These are phyloP conservation scores for Sphaerobolus stellatus DNA, from an alignment of 1,284 basidiomycete genomes.

Conservation along the genomic window DNA sequence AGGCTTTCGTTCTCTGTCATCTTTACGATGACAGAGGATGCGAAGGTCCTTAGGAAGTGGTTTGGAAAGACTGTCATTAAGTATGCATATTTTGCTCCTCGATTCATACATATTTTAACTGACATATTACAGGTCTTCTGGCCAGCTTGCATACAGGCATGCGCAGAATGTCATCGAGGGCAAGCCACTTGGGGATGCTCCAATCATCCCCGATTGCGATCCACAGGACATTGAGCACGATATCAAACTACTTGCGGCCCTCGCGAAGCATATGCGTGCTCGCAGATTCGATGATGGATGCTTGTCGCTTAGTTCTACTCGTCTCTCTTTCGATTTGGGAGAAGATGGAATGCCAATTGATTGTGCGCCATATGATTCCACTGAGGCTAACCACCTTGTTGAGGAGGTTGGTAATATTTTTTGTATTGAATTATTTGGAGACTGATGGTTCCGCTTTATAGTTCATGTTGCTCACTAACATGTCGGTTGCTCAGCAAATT, in stretches of 20 bases:
- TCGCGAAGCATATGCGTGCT: slow-evolving; percentile 74
- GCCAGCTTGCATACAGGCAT: slow-evolving; percentile 81
- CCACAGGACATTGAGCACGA: slow-evolving; percentile 70
- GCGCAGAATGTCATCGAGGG: slow-evolving; percentile 85
- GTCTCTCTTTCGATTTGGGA: slow-evolving; percentile 80
- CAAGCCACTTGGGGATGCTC: slow-evolving; percentile 51
- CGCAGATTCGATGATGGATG: slow-evolving; percentile 83
- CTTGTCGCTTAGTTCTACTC: slow-evolving; percentile 70
- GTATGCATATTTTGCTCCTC: slow-evolving; percentile 40
- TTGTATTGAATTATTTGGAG: slow-evolving; percentile 9
- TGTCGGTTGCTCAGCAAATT: slow-evolving; percentile 87
- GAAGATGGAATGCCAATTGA: slow-evolving; percentile 82
- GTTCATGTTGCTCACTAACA: slow-evolving; percentile 95
- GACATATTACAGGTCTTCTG: slow-evolving; percentile 68
- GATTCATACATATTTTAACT: not conserved
- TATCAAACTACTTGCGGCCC: slow-evolving; percentile 64
- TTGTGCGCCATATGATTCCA: slow-evolving; percentile 63
- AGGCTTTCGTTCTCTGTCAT: slow-evolving; percentile 87
- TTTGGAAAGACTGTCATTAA: slow-evolving; percentile 92
- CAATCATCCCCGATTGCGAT: slow-evolving; percentile 58
- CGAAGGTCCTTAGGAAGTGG: slow-evolving; percentile 82
- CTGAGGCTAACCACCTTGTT: slow-evolving; percentile 78
- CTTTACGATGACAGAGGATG: slow-evolving; percentile 86
- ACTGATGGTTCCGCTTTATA: slow-evolving; percentile 29
- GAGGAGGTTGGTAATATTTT: slow-evolving; percentile 69